phyloP scores from a whole-genome alignment of 805 yeast species.

The Phaffomyces antillensis region DNA sequence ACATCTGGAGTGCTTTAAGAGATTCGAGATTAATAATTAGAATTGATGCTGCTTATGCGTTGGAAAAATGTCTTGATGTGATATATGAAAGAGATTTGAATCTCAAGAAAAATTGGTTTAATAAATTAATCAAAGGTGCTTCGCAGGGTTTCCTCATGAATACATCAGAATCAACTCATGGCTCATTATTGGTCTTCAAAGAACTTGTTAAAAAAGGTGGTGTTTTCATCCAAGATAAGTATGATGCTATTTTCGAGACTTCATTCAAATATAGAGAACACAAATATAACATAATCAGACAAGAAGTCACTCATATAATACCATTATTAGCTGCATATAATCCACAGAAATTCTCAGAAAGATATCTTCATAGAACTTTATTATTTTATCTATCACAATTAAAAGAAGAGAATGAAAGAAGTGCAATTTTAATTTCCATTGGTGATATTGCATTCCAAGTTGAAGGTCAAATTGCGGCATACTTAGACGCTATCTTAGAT shows the following conservation, averaged over 20 bases:
- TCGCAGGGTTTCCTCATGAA: conserved; percentile 47
- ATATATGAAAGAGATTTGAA: conserved; percentile 71
- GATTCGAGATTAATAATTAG: conserved; percentile 73
- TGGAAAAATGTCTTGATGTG: conserved; percentile 71
- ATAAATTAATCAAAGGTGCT: conserved; percentile 61
- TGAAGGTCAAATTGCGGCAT: conserved; percentile 77
- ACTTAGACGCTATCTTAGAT: conserved; percentile 79
- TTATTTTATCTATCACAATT: conserved; percentile 71
- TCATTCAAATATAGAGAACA: conserved; percentile 71
- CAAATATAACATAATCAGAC: conserved; percentile 66
- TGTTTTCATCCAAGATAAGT: conserved; percentile 60
- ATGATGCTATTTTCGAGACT: conserved; percentile 71
- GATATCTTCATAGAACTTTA: conserved; percentile 74
- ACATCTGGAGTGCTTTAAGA: conserved; percentile 81
- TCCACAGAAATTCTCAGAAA: conserved; percentile 66
- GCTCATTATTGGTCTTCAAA: conserved; percentile 72
- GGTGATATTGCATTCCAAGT: conserved; percentile 78
- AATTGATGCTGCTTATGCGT: conserved; percentile 75
- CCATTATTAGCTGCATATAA: conserved; percentile 80
- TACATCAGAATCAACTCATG: conserved; percentile 73
- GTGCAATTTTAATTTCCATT: conserved; percentile 69
- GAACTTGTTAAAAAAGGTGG: conserved; percentile 72
- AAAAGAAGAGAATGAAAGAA: conserved; percentile 68
- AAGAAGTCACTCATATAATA: conserved; percentile 76
- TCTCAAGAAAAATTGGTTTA: conserved; percentile 69